Conservation (phyloP, 108 stramenopile genomes). For the Nitzschia sp. region DNA sequence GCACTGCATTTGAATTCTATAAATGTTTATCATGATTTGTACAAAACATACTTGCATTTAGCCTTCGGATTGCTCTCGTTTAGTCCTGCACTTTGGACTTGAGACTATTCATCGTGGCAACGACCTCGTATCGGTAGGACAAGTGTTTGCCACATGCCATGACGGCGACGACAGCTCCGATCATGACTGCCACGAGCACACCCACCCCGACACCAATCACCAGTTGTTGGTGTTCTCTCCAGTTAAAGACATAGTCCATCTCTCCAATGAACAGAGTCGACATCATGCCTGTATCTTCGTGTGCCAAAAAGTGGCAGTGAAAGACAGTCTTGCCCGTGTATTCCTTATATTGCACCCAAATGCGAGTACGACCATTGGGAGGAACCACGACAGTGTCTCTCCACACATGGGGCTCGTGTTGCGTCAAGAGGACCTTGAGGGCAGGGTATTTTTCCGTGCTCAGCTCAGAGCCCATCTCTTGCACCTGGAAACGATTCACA, state of each 20-base stretch:
- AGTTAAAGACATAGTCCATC: conserved; percentile 13
- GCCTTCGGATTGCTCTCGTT: too few species aligned
- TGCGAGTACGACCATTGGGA: conserved; percentile 43
- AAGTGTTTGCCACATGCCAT: not conserved
- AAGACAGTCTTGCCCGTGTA: conserved; percentile 56
- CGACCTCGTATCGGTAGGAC: conserved; percentile 6
- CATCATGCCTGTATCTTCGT: conserved; percentile 70
- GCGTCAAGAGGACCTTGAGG: conserved; percentile 30
- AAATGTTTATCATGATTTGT: too few species aligned
- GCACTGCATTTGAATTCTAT: too few species aligned
- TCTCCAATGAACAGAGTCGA: conserved; percentile 45
- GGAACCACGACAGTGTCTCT: conserved; percentile 54
- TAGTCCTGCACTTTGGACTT: conserved; percentile 40
- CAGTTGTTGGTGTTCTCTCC: conserved; percentile 21
- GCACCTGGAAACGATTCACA: conserved; percentile 58
- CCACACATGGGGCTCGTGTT: conserved; percentile 36
- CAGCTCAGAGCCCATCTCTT: conserved; percentile 49
- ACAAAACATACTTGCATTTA: too few species aligned
- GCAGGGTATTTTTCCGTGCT: conserved; percentile 41
- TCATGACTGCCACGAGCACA: not conserved
- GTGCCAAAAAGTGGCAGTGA: conserved; percentile 63
- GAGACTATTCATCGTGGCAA: conserved; percentile 36
- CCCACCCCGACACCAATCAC: conserved; percentile 25
- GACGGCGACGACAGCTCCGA: not conserved
- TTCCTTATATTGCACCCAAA: conserved; percentile 49